Evolutionary conservation across 2,329 filamentous ascomycete genomes (phyloP), one percentile per base, ranked within the genome.

Genomic region (Aureobasidium subglaciale): DNA sequence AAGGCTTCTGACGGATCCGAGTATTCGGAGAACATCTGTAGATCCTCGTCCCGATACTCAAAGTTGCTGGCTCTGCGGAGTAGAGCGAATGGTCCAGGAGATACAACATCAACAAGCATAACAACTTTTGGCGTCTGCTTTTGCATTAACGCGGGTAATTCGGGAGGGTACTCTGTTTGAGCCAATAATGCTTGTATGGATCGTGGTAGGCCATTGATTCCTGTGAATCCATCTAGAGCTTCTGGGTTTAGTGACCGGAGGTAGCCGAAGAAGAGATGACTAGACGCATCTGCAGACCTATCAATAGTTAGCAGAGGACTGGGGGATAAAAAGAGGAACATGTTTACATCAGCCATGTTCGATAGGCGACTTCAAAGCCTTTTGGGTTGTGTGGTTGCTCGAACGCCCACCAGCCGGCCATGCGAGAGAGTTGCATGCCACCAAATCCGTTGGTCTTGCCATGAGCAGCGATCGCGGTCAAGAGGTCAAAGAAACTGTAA

Each of bases 341-440:
- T 35, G 67, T 82, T 71, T 75, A 91, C 87, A 76, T 85, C 63
- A 86, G 77, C 91, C 93, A 99, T 41, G 83, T 83, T 67, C 87
- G 88, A 72, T 99, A 99, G 55, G 92, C 91, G 37, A 89, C 89
- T 63, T 97, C 93, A 64, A 99, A 99, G 15, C 93, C 93, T 68
- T 87, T 92, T 38, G 87, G 88, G 6, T 84, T 84, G 68, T 97
- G 91, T 43, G 78, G 82, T 62, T 95, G 89, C 66, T 96, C 92
- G 68, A 99, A 99, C 1, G 92, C 90, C 93, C 93, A 99, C 93
- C 93, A 99, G 42, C 91, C 90, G 37, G 92, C 93, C 80, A 95
- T 89, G 62, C 93, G 83, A 9, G 93, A 97, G 55, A 99, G 80
- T 70, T 97, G 97, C 61, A 91, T 84, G 24, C 93, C 93, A 59